Percentiles rank a stretch among this genome's conserved stretches.
phyloP scores from a whole-genome alignment of 768 basidiomycete species.

The Boletus tomentosulus region DNA sequence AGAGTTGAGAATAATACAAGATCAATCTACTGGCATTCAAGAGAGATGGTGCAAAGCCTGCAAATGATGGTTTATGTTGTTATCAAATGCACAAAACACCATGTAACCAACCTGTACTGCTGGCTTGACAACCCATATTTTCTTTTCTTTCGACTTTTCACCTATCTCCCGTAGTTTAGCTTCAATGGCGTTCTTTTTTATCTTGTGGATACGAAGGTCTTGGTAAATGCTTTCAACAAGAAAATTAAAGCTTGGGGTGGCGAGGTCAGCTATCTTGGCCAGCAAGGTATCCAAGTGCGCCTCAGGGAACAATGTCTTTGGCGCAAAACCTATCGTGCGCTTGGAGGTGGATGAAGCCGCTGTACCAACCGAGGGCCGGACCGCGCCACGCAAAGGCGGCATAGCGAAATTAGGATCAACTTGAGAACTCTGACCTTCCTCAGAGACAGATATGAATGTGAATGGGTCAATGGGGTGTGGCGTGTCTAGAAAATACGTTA shows the following conservation, averaged over 20 bases:
- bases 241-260: conserved; percentile 57
- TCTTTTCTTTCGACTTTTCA: conserved; percentile 70
- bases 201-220: conserved; percentile 61
- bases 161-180: conserved; percentile 74
- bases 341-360: conserved; percentile 23
- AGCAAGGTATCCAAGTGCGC: conserved; percentile 56
- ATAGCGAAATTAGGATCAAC: conserved; percentile 41
- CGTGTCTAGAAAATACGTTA: conserved; percentile 46
- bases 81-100: neutral
- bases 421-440: conserved; percentile 28
- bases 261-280: conserved; percentile 56
- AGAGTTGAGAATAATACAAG: neutral
- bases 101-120: conserved; percentile 7
- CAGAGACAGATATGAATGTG: conserved; percentile 54
- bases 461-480: conserved; percentile 77
- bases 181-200: conserved; percentile 83
- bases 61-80: neutral
- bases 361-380: conserved; percentile 20
- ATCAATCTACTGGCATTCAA: conserved; percentile 4
- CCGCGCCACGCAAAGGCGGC: conserved; percentile 41
- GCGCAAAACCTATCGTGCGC: conserved; percentile 22
- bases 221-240: conserved; percentile 73
- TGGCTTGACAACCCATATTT: conserved; percentile 66
- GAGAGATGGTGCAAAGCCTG: conserved; percentile 10
- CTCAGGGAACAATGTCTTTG: conserved; percentile 69